These are phyloP conservation scores for Mentha longifolia DNA, from an alignment of 257 asterid species.

Conservation along the genomic window DNA sequence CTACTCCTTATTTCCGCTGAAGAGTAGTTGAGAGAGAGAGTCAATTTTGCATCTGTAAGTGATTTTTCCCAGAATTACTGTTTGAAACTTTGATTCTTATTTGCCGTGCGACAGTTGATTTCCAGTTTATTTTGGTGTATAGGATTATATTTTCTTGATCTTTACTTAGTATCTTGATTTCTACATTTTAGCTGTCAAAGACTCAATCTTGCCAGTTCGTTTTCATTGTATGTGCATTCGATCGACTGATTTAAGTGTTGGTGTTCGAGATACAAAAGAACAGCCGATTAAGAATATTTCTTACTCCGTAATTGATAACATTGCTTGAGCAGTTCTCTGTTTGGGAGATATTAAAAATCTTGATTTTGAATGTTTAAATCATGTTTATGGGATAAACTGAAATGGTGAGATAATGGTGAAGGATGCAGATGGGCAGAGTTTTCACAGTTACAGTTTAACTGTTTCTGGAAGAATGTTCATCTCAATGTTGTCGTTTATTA, in stretches of 20 bases:
- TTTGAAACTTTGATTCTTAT: neutral
- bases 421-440: neutral
- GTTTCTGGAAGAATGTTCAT: neutral
- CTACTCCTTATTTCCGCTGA: neutral
- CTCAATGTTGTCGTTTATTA: neutral
- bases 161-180: conserved; percentile 14
- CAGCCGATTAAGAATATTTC: neutral
- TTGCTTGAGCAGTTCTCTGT: conserved; percentile 10
- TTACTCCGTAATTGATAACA: neutral
- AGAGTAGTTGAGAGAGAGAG: neutral
- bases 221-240: neutral
- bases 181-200: conserved; percentile 7
- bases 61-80: neutral
- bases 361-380: neutral
- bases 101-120: neutral
- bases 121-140: conserved; percentile 15
- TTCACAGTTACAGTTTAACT: neutral
- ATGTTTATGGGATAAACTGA: neutral
- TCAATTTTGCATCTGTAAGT: conserved; percentile 20
- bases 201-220: neutral
- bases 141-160: conserved; percentile 1
- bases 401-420: neutral
- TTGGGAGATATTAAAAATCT: neutral
- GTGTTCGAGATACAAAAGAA: neutral
- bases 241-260: neutral